Conservation (phyloP, 179 eudicot species). For the Silene coronaria region DNA sequence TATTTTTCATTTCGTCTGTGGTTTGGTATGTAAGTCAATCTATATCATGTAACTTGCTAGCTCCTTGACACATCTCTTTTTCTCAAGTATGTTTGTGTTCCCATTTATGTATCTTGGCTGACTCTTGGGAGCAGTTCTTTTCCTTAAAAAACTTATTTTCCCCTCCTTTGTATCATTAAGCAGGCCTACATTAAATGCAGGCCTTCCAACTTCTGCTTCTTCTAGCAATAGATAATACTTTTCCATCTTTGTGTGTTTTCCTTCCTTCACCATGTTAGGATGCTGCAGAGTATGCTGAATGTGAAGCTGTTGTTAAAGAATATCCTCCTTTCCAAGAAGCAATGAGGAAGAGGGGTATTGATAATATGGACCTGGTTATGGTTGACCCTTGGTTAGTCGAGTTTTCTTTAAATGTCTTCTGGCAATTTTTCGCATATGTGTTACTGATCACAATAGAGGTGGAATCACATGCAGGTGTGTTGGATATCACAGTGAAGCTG, state of each 20-base stretch:
- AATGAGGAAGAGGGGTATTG: slow-evolving; percentile 88
- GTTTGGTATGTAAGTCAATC: not conserved
- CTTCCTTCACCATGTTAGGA: slow-evolving; percentile 42
- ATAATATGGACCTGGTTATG: slow-evolving; percentile 92
- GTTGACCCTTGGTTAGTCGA: slow-evolving; percentile 83
- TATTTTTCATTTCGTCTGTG: not conserved
- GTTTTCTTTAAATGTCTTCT: not conserved
- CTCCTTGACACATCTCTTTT: slow-evolving; percentile 2
- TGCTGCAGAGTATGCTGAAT: slow-evolving; percentile 91
- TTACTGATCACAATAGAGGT: slow-evolving; percentile 1
- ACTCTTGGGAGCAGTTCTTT: not conserved
- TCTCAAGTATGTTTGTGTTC: not conserved
- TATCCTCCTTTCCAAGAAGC: slow-evolving; percentile 81
- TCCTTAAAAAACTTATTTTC: not conserved
- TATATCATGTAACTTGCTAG: not conserved
- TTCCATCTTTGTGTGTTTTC: slow-evolving; percentile 7
- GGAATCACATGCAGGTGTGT: slow-evolving; percentile 57
- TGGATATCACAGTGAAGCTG: slow-evolving; percentile 85
- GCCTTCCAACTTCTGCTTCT: not conserved
- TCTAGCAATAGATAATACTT: slow-evolving; percentile 20
- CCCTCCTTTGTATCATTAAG: not conserved
- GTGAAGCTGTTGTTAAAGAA: slow-evolving; percentile 85
- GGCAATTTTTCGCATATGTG: not conserved
- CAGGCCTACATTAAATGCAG: not conserved
- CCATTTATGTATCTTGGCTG: not conserved